Percentiles rank a stretch among this genome's conserved stretches.
phyloP scores from a whole-genome alignment of 2,329 filamentous ascomycete genomes.

The Exophiala viscosa region DNA sequence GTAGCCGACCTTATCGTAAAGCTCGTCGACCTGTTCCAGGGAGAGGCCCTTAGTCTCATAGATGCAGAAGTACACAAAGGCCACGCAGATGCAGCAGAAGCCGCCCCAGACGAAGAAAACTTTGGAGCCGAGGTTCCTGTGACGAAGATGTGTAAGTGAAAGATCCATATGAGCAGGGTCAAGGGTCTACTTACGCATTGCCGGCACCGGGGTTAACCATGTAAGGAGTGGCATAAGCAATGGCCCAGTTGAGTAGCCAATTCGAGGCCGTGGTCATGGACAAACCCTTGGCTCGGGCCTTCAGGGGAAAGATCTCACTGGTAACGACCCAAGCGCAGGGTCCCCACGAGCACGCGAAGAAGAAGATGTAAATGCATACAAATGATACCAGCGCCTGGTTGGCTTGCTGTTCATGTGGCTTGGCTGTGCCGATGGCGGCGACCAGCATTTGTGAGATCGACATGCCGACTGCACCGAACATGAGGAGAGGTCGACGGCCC shows the following conservation, averaged over 20 bases:
- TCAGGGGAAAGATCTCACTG: conserved; percentile 42
- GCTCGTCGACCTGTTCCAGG: conserved; percentile 33
- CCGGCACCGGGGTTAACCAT: conserved; percentile 18
- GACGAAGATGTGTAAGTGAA: background rate
- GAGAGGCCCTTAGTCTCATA: conserved; percentile 34
- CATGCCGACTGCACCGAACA: conserved; percentile 53
- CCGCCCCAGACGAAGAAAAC: conserved; percentile 79
- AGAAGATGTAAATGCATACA: conserved; percentile 89
- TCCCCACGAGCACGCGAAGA: conserved; percentile 85
- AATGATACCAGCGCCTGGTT: conserved; percentile 51
- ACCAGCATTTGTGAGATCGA: conserved; percentile 52
- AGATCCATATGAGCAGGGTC: too few relatives aligned
- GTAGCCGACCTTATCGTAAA: conserved; percentile 1
- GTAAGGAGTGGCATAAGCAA: conserved; percentile 33
- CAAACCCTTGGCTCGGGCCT: conserved; percentile 35
- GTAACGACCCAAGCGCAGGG: conserved; percentile 51
- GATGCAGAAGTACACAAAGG: conserved; percentile 31
- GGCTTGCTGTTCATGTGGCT: conserved; percentile 33
- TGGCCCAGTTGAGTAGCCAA: conserved; percentile 36
- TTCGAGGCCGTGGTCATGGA: conserved; percentile 36
- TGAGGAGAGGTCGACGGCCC: conserved; percentile 51
- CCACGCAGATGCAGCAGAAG: conserved; percentile 26
- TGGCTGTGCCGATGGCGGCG: conserved; percentile 40
- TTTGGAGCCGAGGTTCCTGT: conserved; percentile 40
- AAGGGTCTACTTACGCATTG: conserved; percentile 8